These are phyloP conservation scores for Cystoderma amianthinum DNA, from an alignment of 768 basidiomycete genomes.

Conservation along the genomic window DNA sequence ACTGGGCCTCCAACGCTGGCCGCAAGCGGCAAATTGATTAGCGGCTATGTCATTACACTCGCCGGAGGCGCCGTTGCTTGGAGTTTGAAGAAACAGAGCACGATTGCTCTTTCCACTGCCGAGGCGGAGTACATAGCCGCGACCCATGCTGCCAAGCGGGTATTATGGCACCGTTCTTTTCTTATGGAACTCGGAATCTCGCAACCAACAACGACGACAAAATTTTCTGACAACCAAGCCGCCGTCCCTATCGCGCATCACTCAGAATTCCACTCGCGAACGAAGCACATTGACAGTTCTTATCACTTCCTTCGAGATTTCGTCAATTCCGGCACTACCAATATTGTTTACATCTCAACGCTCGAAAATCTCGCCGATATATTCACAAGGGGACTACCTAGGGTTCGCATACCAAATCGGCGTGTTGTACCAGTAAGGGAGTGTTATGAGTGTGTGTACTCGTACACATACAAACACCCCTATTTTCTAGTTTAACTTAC, in stretches of 20 bases:
- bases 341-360: slow-evolving; percentile 6
- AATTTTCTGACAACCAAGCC: slow-evolving; percentile 12
- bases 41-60: slow-evolving; percentile 21
- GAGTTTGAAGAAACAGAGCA: slow-evolving; percentile 20
- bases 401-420: slow-evolving; percentile 4
- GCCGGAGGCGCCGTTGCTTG: slow-evolving; percentile 28
- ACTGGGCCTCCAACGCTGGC: slow-evolving; percentile 8
- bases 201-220: slow-evolving; percentile 1
- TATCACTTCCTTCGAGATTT: slow-evolving; percentile 8
- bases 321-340: slow-evolving; percentile 3
- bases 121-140: slow-evolving; percentile 34
- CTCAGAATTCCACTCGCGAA: slow-evolving; percentile 12
- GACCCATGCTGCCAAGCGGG: slow-evolving; percentile 16
- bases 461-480: background rate
- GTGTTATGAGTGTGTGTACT: slow-evolving; percentile 6
- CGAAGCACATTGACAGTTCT: slow-evolving; percentile 14
- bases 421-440: slow-evolving; percentile 7
- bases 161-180: slow-evolving; percentile 13
- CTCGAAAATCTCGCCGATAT: slow-evolving; percentile 10
- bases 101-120: slow-evolving; percentile 24
- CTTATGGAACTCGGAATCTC: slow-evolving; percentile 7
- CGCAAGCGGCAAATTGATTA: slow-evolving; percentile 10
- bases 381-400: slow-evolving; percentile 10
- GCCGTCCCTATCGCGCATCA: slow-evolving; percentile 11
- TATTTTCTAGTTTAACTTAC: background rate